Evolutionary conservation across 768 basidiomycete species (phyloP), one percentile per base, ranked within the genome.

Genomic region (Fistulinella prunicolor): DNA sequence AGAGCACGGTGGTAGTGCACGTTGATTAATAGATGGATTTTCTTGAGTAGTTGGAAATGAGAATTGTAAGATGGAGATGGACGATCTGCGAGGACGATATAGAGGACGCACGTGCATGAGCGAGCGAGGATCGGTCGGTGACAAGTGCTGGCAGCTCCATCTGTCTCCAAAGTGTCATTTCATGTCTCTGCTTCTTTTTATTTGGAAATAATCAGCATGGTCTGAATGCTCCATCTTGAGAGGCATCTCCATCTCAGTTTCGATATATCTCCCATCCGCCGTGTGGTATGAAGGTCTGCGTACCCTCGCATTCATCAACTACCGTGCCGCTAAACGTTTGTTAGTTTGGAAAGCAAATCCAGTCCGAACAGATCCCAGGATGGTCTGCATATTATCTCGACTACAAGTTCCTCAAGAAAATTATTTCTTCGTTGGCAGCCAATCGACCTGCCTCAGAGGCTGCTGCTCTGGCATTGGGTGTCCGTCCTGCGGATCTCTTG

Each of bases 331-430:
- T 30, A 14, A 32, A 16, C n/a, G 30, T n/a, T 22, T 4, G 46
- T 35, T 64, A 98, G 94, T 99, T 99, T 69, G 96, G 96, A 60
- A 99, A 99, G 76, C 88, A 92, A 52, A 93, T 99, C 53, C 94
- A 93, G 69, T 83, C 88, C 24, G 89, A 95, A 67, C 93, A 96
- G 74, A 85, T 97, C 46, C 94, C 95, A 43, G 95, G 94, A 73
- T 99, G 95, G 95, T 91, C 90, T 23, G 66, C 76, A 36, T 91
- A 90, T 74, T 98, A 98, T 71, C 82, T 97, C 50, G 94, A 98
- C 73, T 99, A 99, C 81, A 99, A 99, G 75, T 88, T 87, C 60
- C 78, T 96, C 66, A 96, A 96, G 74, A 93, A 98, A 79, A 97
- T 98, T 61, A 94, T 99, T 61, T 95, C 94, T 51, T 96, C 94